These are phyloP conservation scores for Kodamaea kaohsiungensis DNA, from an alignment of 805 yeast genomes.

Conservation along the genomic window DNA sequence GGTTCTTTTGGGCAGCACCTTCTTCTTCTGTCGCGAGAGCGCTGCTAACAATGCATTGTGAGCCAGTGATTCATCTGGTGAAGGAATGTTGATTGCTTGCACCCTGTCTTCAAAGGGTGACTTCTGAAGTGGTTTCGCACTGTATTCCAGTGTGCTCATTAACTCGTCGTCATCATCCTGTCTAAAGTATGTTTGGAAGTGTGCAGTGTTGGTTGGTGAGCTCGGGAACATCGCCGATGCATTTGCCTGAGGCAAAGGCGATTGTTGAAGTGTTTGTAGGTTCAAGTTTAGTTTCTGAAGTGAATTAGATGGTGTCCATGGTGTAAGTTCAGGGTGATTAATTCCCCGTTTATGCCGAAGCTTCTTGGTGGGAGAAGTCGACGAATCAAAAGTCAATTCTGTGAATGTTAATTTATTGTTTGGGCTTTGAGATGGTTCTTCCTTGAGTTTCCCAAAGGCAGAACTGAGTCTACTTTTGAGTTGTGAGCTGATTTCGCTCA, in stretches of 20 bases:
- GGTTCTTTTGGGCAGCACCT: slow-evolving; percentile 19
- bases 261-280: slow-evolving; percentile 38
- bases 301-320: slow-evolving; percentile 24
- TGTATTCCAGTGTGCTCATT: slow-evolving; percentile 9
- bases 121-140: slow-evolving; percentile 12
- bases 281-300: slow-evolving; percentile 34
- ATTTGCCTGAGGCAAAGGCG: slow-evolving; percentile 23
- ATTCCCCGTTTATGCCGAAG: not conserved
- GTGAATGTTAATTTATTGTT: slow-evolving; percentile 28
- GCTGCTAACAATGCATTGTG: slow-evolving; percentile 47
- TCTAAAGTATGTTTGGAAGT: slow-evolving; percentile 8
- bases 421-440: slow-evolving; percentile 16
- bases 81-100: slow-evolving; percentile 20
- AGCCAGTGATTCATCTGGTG: slow-evolving; percentile 44
- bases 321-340: slow-evolving; percentile 2
- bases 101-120: slow-evolving; percentile 12
- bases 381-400: slow-evolving; percentile 24
- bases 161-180: slow-evolving; percentile 7
- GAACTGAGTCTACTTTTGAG: slow-evolving; percentile 37
- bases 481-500: slow-evolving; percentile 40
- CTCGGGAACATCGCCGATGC: slow-evolving; percentile 7
- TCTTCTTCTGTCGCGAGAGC: slow-evolving; percentile 30
- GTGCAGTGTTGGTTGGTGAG: slow-evolving; percentile 6
- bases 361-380: slow-evolving; percentile 23
- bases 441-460: slow-evolving; percentile 43